phyloP scores from a whole-genome alignment of 805 yeast genomes.

The Metschnikowia baotianmanensis region DNA sequence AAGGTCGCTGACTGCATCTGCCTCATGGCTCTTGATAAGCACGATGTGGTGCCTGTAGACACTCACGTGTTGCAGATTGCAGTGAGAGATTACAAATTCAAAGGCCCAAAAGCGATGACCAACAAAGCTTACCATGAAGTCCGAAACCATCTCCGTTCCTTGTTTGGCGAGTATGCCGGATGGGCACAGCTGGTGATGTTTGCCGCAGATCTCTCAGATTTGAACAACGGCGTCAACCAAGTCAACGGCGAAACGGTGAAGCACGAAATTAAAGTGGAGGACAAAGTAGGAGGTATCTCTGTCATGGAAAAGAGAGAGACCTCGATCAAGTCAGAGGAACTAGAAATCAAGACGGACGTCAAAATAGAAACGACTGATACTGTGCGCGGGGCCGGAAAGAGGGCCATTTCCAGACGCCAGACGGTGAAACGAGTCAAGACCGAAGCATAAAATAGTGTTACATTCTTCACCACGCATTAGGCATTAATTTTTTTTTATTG shows the following conservation, averaged over 20 bases:
- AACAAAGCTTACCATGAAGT: constrained; percentile 54
- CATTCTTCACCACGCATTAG: too few species aligned
- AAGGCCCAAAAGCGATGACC: constrained; percentile 45
- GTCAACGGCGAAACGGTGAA: constrained; percentile 15
- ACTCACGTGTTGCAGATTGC: constrained; percentile 94
- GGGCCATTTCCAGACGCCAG: background rate
- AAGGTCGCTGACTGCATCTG: constrained; percentile 97
- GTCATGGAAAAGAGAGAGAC: background rate
- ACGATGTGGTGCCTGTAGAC: constrained; percentile 89
- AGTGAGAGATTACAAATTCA: constrained; percentile 69
- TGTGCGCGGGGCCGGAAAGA: background rate
- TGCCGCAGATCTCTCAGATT: constrained; percentile 74
- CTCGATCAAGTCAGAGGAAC: background rate
- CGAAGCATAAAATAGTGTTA: constrained; percentile 3
- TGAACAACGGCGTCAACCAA: constrained; percentile 62
- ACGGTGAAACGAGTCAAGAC: constrained; percentile 10
- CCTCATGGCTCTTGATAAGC: constrained; percentile 84
- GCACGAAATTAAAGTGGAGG: constrained; percentile 13
- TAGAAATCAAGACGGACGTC: constrained; percentile 1
- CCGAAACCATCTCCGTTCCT: constrained; percentile 53
- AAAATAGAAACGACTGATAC: background rate
- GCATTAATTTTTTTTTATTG: background rate
- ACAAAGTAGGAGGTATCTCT: background rate
- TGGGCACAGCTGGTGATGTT: constrained; percentile 98
- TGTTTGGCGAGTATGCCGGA: constrained; percentile 93